Conservation (phyloP, 2,329 filamentous ascomycete genomes). For the Phyllosticta ampelicida region DNA sequence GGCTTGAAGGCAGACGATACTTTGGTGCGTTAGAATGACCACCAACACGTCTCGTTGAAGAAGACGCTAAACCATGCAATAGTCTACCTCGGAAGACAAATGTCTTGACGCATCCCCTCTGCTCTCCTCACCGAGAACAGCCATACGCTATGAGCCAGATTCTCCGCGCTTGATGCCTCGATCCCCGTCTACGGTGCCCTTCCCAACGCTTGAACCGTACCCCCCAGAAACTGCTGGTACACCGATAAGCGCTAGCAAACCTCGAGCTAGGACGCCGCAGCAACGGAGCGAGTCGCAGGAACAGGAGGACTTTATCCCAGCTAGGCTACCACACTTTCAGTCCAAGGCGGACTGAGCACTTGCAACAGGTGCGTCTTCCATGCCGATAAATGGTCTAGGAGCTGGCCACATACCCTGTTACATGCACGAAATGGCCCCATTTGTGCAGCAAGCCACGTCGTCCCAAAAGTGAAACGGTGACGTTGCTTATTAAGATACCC, state of each 20-base stretch:
- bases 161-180: neutral
- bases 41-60: conserved; percentile 14
- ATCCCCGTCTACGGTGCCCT: conserved; percentile 12
- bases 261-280: neutral
- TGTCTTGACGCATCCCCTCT: neutral
- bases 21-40: conserved; percentile 9
- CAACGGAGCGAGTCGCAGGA: conserved; percentile 1
- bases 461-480: neutral
- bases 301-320: conserved; percentile 23
- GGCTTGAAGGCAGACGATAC: conserved; percentile 33
- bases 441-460: neutral
- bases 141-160: neutral
- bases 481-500: neutral
- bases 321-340: conserved; percentile 24
- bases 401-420: neutral
- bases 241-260: conserved; percentile 13
- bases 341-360: conserved; percentile 14
- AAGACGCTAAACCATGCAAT: conserved; percentile 1
- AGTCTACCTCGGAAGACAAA: conserved; percentile 14
- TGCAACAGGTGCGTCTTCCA: neutral
- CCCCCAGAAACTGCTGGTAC: conserved; percentile 20
- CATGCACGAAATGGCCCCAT: neutral
- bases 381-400: neutral
- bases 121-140: neutral
- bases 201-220: conserved; percentile 21